Evolutionary conservation across 2,329 filamentous ascomycete species (phyloP).

Genomic region (Clonostachys sp.): DNA sequence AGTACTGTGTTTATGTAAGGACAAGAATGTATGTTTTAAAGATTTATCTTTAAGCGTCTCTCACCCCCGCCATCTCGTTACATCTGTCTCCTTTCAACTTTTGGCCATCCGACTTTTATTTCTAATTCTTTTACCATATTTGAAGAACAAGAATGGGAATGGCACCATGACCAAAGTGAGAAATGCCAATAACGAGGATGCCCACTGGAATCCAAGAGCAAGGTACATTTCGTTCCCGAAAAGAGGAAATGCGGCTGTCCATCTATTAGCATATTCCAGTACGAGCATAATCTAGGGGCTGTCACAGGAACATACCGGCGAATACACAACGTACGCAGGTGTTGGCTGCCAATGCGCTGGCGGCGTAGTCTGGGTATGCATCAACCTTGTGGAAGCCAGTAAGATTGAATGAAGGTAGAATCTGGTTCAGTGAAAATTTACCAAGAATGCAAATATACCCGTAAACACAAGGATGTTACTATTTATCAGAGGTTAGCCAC

Average conservation of each 20-base stretch:
- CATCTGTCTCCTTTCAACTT: conserved; percentile 2
- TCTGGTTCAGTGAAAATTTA: conserved; percentile 21
- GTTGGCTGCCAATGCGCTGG: conserved; percentile 78
- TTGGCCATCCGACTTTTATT: neutral
- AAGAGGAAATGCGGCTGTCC: conserved; percentile 65
- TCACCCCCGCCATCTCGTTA: too few relatives aligned
- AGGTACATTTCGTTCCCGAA: conserved; percentile 57
- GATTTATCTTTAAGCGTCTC: too few relatives aligned
- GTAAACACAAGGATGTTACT: conserved; percentile 76
- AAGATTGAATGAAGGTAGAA: too few relatives aligned
- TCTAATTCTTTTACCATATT: conserved; percentile 1
- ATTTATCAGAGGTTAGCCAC: too few relatives aligned
- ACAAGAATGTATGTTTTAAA: too few relatives aligned
- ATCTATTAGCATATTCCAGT: neutral
- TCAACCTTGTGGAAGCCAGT: conserved; percentile 46
- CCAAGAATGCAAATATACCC: conserved; percentile 85
- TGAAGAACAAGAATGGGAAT: conserved; percentile 9
- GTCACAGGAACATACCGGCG: conserved; percentile 36
- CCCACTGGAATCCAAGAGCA: conserved; percentile 22
- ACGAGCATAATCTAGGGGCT: too few relatives aligned
- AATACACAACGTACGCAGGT: conserved; percentile 75
- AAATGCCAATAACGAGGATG: conserved; percentile 21
- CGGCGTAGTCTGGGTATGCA: conserved; percentile 71
- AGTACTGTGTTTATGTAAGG: too few relatives aligned
- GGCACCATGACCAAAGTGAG: conserved; percentile 4